Base-by-base conservation (phyloP, 192 early-diverging fungal genomes). In the Backusella psychrophila region DNA sequence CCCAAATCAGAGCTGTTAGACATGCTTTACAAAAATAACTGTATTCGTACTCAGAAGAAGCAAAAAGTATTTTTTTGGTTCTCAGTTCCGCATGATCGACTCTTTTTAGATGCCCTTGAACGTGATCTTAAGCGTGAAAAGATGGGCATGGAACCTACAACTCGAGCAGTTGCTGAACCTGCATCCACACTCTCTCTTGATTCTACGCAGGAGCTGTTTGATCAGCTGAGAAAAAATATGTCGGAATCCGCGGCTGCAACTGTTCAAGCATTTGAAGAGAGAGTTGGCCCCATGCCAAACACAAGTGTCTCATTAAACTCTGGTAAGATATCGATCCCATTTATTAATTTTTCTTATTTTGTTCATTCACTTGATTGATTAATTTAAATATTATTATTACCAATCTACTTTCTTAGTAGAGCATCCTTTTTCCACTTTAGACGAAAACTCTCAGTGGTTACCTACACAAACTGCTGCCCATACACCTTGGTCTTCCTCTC, bases 11-110 rank as follows among this genome's bases (percentile, higher is more conserved):
- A 96, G 66, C 95, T 98, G 76, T 83, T 99, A 41, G 96, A 97
- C 80, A 92, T 98, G 78, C 87, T 99, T 65, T 95, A 96, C 88
- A 96, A 95, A 82, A 92, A 97, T 87, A 91, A 95, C 71, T 98
- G 97, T 83, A 95, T 99, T 76, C 92, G 97, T 41, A 97, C 96
- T 4, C 97, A 98, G 81, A 99, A 98, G 89, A 98, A 98, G 86
- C 98, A 99, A 86, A 98, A 98, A 72, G 98, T 99, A n/a, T 99
- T 98, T 83, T 97, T 93, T 80, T 99, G 98, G 97, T 93, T 91
- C 80, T 93, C 95, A 21, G 98, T 99, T 21, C 93, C 92, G 14
- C 97, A 97, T 81, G 97, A 99, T 79, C 80, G 93, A 44, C 90
- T 99, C 46, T 99, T 99, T 81, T 87, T 94, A 53, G 97, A 99